Percentiles rank a stretch among this genome's conserved stretches.
phyloP scores from a whole-genome alignment of 805 yeast genomes.

The Candida awuae region DNA sequence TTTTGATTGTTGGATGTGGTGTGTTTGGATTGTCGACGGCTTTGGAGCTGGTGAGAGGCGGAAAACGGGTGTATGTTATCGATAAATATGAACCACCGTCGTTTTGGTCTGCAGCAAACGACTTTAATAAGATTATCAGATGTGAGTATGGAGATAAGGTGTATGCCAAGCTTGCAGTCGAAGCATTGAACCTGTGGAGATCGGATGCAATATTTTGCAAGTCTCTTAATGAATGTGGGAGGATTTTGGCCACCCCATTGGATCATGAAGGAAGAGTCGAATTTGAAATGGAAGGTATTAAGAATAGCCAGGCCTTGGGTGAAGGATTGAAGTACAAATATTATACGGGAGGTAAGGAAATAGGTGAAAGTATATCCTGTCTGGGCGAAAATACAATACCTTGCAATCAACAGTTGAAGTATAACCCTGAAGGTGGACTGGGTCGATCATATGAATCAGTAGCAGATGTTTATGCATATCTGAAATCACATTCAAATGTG shows the following conservation, averaged over 20 bases:
- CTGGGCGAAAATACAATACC: slow-evolving; percentile 13
- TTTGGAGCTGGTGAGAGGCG: slow-evolving; percentile 25
- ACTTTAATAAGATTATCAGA: slow-evolving; percentile 40
- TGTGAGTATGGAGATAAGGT: slow-evolving; percentile 36
- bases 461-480: slow-evolving; percentile 23
- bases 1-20: slow-evolving; percentile 30
- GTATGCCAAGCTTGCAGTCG: slow-evolving; percentile 36
- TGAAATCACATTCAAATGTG: slow-evolving; percentile 24
- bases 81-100: slow-evolving; percentile 40
- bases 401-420: slow-evolving; percentile 15
- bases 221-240: slow-evolving; percentile 33
- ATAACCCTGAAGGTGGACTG: slow-evolving; percentile 36
- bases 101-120: slow-evolving; percentile 38
- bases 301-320: slow-evolving; percentile 22
- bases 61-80: slow-evolving; percentile 24
- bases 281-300: slow-evolving; percentile 31
- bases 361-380: slow-evolving; percentile 19
- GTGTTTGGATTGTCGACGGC: slow-evolving; percentile 41
- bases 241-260: slow-evolving; percentile 31
- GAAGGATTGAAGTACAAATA: slow-evolving; percentile 24
- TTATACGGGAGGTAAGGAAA: slow-evolving; percentile 24
- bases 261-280: slow-evolving; percentile 27
- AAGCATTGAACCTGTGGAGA: slow-evolving; percentile 35
- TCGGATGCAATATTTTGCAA: slow-evolving; percentile 25
- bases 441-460: slow-evolving; percentile 34